Evolutionary conservation across 2,329 filamentous ascomycete genomes (phyloP).

Genomic region (Ophiostoma perfectum): DNA sequence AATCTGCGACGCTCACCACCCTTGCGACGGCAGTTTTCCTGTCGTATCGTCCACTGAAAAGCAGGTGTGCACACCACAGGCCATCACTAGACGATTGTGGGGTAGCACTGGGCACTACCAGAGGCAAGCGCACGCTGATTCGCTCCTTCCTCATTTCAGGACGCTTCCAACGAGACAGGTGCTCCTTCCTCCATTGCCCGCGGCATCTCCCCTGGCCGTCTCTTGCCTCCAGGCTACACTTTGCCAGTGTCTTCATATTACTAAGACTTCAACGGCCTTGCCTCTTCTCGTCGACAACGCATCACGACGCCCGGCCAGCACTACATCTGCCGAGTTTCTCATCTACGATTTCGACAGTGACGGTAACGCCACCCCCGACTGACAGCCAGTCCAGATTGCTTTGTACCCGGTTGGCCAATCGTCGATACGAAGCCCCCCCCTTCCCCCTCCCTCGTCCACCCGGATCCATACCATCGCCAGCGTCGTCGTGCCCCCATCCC

Average conservation of each 20-base stretch:
- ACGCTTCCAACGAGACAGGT: not conserved
- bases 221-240: conserved; percentile 8
- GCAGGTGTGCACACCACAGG: not conserved
- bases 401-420: conserved; percentile 10
- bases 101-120: conserved; percentile 13
- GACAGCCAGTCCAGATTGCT: not conserved
- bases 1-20: conserved; percentile 1
- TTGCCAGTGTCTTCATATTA: conserved; percentile 9
- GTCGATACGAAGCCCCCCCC: not conserved
- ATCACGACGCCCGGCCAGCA: not conserved
- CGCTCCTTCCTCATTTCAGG: conserved; percentile 4
- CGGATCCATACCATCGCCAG: not conserved
- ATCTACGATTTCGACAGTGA: not conserved
- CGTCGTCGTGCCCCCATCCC: not conserved
- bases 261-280: not conserved
- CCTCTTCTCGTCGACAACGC: not conserved
- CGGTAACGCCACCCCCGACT: not conserved
- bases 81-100: conserved; percentile 15
- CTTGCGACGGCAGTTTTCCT: conserved; percentile 1
- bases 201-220: not conserved
- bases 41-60: conserved; percentile 10
- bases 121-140: not conserved
- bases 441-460: not conserved
- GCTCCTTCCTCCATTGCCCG: conserved; percentile 3
- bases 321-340: not conserved